Evolutionary conservation across 2,329 filamentous ascomycete species (phyloP).

Genomic region (Conoideocrella luteorostrata): DNA sequence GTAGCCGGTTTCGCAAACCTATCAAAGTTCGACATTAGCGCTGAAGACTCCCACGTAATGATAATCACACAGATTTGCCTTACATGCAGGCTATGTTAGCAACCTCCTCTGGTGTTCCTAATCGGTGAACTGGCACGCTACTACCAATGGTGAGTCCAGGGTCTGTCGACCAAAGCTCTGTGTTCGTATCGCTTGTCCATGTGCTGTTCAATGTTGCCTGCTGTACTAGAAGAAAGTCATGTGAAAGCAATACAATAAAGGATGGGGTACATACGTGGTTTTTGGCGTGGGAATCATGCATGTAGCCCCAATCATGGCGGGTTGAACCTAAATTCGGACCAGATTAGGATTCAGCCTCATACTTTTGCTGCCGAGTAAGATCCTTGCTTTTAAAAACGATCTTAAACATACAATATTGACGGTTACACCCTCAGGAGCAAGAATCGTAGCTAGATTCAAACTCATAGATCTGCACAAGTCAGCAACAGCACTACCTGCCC

Average conservation of each 20-base stretch:
- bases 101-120: constrained; percentile 29
- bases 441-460: constrained; percentile 24
- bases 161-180: constrained; percentile 21
- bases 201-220: constrained; percentile 18
- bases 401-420: constrained; percentile 26
- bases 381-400: too few relatives aligned
- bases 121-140: constrained; percentile 25
- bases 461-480: constrained; percentile 34
- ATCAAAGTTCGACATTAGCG: too few relatives aligned
- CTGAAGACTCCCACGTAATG: too few relatives aligned
- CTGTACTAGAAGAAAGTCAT: too few relatives aligned
- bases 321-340: constrained; percentile 25
- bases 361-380: too few relatives aligned
- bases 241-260: too few relatives aligned
- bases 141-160: constrained; percentile 28
- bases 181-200: constrained; percentile 22
- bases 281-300: constrained; percentile 29
- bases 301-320: constrained; percentile 30
- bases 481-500: too few relatives aligned
- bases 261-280: too few relatives aligned
- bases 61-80: too few relatives aligned
- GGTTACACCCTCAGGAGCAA: constrained; percentile 26
- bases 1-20: constrained; percentile 24
- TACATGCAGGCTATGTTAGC: constrained; percentile 27
- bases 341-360: too few relatives aligned